Base-by-base conservation (phyloP, 805 yeast species). In the Limtongozyma cylindracea region DNA sequence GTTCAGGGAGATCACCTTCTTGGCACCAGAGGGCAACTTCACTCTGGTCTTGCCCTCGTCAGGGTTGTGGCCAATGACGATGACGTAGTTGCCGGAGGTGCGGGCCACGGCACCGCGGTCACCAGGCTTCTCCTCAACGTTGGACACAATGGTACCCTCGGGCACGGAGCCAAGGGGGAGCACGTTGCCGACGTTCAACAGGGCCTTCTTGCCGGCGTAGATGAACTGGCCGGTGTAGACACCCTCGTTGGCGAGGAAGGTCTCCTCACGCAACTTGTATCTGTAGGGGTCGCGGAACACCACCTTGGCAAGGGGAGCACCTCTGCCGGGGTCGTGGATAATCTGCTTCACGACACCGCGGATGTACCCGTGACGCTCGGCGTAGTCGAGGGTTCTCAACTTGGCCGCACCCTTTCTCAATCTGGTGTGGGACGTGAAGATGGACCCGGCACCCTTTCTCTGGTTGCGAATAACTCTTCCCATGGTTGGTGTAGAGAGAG, bases 381-480 rank as follows among this genome's bases (percentile, higher is more conserved):
- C 91, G 49, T 68, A 84, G 62, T 88, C 96, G 56, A 84, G 72
- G 54, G 93, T 74, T 73, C 98, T 78, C 58, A 84, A 72, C 77
- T 84, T 84, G 55, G 98, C 98, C 56, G 98, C 96, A 59, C 98
- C 98, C 66, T 88, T 77, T 76, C 98, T 80, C 61, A 88, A 77
- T 65, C 96, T 84, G 70, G 96, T 84, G 88, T 84, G 92, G 50
- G 98, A 71, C 56, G 91, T 73, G 80, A 88, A 88, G 71, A 88
- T 80, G 50, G 96, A 84, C 56, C 98, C 96, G 61, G 94, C 93
- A 74, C 96, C 96, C 69, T 88, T 88, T 80, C 99, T 82, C 73
- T 88, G 99, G 73, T 88, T 88, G 68, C 98, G 91, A 69, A 88
- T 88, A 64, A 88, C 99, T 73, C 96, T 78, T 76, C 93, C 93